These are phyloP conservation scores for Aspergillus oerlinghausenensis DNA, from an alignment of 2,329 filamentous ascomycete genomes.

Conservation along the genomic window DNA sequence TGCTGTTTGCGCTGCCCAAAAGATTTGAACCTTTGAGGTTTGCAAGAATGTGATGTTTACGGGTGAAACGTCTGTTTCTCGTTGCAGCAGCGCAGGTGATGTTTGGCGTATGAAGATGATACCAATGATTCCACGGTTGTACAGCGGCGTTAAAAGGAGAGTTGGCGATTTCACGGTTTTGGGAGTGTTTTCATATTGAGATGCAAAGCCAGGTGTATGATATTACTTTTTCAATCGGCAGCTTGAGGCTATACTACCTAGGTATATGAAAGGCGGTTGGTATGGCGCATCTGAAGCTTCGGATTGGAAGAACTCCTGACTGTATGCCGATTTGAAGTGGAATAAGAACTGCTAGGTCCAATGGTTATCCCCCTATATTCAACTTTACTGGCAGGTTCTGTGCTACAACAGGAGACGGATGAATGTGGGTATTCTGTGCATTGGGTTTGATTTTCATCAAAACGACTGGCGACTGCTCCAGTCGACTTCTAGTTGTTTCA, in stretches of 20 bases:
- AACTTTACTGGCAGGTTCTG: not conserved
- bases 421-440: constrained; percentile 17
- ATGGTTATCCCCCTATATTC: not conserved
- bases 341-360: too few relatives aligned
- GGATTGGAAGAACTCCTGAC: too few relatives aligned
- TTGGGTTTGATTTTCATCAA: constrained; percentile 30
- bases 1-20: not conserved
- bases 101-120: not conserved
- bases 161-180: not conserved
- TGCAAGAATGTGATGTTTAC: not conserved
- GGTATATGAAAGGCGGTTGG: too few relatives aligned
- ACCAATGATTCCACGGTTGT: not conserved
- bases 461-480: constrained; percentile 18
- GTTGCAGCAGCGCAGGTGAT: too few relatives aligned
- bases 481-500: constrained; percentile 30
- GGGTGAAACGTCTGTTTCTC: not conserved
- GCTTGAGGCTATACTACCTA: too few relatives aligned
- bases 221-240: too few relatives aligned
- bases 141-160: not conserved
- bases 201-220: not conserved
- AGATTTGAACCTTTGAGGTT: not conserved
- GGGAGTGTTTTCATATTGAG: not conserved
- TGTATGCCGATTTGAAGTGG: too few relatives aligned
- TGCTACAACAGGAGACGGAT: not conserved
- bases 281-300: too few relatives aligned